phyloP scores from a whole-genome alignment of 1,139 yeast genomes.

The Trichomonascaceae sp. region DNA sequence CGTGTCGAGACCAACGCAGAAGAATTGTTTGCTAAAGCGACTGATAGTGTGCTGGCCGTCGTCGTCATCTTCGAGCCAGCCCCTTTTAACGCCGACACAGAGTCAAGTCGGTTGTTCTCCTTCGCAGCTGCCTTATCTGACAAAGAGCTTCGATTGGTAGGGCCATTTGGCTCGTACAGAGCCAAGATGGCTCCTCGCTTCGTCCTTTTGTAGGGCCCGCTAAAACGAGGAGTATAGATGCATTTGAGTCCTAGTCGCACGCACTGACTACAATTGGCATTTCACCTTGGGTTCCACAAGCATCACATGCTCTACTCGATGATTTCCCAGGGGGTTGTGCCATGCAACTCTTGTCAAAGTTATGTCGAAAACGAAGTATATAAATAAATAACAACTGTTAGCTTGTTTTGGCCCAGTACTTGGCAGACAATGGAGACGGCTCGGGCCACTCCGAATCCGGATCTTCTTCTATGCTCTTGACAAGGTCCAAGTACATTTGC shows the following conservation, averaged over 20 bases:
- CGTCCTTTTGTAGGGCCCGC: constrained; percentile 3
- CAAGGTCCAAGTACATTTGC: no score
- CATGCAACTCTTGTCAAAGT: no score
- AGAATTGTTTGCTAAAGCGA: constrained; percentile 4
- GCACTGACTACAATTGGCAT: constrained; percentile 11
- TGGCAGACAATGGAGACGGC: no score
- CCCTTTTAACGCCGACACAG: not conserved
- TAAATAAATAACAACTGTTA: no score
- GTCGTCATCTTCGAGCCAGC: not conserved
- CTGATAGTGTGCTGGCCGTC: not conserved
- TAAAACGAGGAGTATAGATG: constrained; percentile 6
- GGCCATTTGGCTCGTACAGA: constrained; percentile 4
- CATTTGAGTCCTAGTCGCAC: constrained; percentile 7
- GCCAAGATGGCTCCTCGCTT: constrained; percentile 10
- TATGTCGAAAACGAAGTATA: no score
- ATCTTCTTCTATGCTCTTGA: no score
- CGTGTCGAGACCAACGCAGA: constrained; percentile 4
- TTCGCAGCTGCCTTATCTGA: not conserved
- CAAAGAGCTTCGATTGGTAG: not conserved
- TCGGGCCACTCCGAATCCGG: no score
- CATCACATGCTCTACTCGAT: constrained; percentile 14
- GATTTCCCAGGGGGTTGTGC: no score
- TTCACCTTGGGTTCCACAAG: constrained; percentile 11
- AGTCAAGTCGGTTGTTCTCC: not conserved
- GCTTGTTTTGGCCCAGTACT: no score